Evolutionary conservation across 2,329 filamentous ascomycete genomes (phyloP).

Genomic region (Phialophora macrospora): DNA sequence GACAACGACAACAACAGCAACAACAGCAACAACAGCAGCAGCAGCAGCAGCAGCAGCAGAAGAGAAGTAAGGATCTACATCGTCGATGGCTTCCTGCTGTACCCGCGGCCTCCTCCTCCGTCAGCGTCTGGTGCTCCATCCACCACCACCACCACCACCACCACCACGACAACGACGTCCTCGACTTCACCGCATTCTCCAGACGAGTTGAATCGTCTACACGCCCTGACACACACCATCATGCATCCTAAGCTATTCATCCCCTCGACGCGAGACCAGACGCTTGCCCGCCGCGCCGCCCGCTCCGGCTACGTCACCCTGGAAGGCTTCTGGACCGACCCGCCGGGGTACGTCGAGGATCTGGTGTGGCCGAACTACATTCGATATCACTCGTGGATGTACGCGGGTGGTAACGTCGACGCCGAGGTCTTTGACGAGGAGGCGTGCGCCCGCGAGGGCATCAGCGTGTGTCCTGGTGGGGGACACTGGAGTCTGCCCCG

Average conservation of each 20-base stretch:
- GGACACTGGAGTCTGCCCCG: constrained; percentile 65
- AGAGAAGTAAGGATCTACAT: constrained; percentile 64
- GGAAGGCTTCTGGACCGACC: constrained; percentile 93
- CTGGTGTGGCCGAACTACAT: constrained; percentile 97
- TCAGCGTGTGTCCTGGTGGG: constrained; percentile 47
- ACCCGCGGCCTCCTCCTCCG: constrained; percentile 53
- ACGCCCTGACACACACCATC: constrained; percentile 45
- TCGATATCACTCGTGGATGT: constrained; percentile 75
- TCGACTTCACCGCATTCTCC: constrained; percentile 8
- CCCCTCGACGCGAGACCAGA: constrained; percentile 64
- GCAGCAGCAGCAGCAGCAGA: too few relatives aligned
- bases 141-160: neutral
- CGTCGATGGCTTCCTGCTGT: constrained; percentile 88
- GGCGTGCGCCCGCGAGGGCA: constrained; percentile 32
- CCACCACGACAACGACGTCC: neutral
- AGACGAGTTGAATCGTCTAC: constrained; percentile 15
- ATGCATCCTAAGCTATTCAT: constrained; percentile 82
- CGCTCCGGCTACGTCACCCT: constrained; percentile 55
- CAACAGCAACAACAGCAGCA: neutral
- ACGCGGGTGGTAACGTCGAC: constrained; percentile 44
- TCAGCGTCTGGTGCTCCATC: constrained; percentile 31
- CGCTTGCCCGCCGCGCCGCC: constrained; percentile 49
- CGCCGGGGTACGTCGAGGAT: constrained; percentile 89
- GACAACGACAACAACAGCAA: neutral
- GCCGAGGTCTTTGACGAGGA: constrained; percentile 45